These are phyloP conservation scores for Aspergillus vadensis DNA, from an alignment of 2,329 filamentous ascomycete genomes.

Conservation along the genomic window DNA sequence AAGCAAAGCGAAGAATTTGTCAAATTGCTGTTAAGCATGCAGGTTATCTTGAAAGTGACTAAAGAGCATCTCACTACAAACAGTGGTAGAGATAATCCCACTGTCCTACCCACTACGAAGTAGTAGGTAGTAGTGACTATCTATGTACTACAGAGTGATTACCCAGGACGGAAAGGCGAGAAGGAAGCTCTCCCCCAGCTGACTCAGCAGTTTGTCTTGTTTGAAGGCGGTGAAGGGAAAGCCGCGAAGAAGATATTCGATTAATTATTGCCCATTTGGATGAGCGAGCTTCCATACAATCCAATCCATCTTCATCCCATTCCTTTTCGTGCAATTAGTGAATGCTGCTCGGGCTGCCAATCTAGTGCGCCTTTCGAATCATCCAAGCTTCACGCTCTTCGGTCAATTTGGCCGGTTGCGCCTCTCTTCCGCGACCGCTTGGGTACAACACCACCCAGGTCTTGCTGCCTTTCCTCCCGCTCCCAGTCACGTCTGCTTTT, in stretches of 20 bases:
- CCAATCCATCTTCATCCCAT: background rate
- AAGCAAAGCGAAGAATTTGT: no score
- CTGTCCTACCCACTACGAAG: no score
- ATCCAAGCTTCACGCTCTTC: background rate
- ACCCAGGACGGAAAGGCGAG: background rate
- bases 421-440: background rate
- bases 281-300: background rate
- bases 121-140: no score
- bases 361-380: background rate
- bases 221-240: background rate
- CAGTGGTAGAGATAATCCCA: no score
- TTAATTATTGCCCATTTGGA: background rate
- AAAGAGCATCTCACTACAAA: no score
- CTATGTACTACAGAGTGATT: no score
- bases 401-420: background rate
- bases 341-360: background rate
- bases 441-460: background rate
- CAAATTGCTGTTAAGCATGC: no score
- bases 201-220: background rate
- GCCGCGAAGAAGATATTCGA: background rate
- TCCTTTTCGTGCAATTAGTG: background rate
- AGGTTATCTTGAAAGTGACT: no score
- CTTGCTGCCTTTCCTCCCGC: background rate
- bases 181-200: background rate
- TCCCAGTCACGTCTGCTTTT: constrained; percentile 3